These are phyloP conservation scores for Tylopilus orsonianus DNA, from an alignment of 1,284 basidiomycete genomes.

Conservation along the genomic window DNA sequence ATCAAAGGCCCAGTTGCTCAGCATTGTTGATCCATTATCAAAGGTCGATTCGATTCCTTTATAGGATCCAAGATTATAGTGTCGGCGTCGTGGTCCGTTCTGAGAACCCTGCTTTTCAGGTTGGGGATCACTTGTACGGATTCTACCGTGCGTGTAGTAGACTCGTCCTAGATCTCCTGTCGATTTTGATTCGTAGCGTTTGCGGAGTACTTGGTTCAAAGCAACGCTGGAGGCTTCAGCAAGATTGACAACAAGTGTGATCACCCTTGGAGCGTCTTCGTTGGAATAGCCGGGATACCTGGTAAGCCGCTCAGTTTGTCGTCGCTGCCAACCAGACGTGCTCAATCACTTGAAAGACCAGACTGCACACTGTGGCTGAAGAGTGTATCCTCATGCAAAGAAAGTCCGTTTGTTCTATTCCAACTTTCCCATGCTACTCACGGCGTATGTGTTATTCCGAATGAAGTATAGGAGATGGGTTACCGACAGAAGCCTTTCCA, in stretches of 20 bases:
- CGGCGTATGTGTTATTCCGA: slow-evolving; percentile 2
- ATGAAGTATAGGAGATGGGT: slow-evolving; percentile 12
- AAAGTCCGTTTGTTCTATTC: slow-evolving; percentile 4
- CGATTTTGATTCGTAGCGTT: slow-evolving; percentile 15
- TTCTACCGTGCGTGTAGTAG: slow-evolving; percentile 7
- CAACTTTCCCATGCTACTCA: not conserved
- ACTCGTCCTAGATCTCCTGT: not conserved
- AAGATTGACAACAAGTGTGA: slow-evolving; percentile 23
- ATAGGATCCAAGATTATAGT: slow-evolving; percentile 8
- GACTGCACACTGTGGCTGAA: slow-evolving; percentile 25
- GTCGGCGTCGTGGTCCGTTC: slow-evolving; percentile 19
- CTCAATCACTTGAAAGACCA: slow-evolving; percentile 8
- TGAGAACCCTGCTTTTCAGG: slow-evolving; percentile 14
- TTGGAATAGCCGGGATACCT: slow-evolving; percentile 18
- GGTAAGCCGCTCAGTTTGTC: not conserved
- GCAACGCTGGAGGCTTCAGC: not conserved
- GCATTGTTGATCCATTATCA: too few species aligned
- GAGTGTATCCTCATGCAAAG: slow-evolving; percentile 21
- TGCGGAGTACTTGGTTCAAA: slow-evolving; percentile 18
- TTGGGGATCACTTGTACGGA: slow-evolving; percentile 18
- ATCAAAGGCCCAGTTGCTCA: too few species aligned
- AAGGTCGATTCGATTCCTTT: too few species aligned
- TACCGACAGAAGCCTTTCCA: too few species aligned
- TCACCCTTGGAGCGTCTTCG: slow-evolving; percentile 18
- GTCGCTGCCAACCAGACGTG: too few species aligned